phyloP scores from a whole-genome alignment of 2,329 filamentous ascomycete species.

The Harringtonia lauricola region DNA sequence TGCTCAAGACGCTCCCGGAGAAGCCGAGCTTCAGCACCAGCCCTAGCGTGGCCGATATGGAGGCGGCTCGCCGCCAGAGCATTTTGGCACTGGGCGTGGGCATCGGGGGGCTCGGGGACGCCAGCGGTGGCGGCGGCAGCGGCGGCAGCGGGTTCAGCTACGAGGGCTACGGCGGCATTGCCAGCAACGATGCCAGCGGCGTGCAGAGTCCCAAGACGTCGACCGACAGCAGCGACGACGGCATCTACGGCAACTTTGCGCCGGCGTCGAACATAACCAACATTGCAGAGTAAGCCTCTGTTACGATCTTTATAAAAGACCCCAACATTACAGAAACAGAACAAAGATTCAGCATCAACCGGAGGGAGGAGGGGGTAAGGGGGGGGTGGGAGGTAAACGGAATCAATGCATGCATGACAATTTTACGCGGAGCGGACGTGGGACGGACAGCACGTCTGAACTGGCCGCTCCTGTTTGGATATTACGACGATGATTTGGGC shows the following conservation, averaged over 20 bases:
- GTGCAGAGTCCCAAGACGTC: conserved; percentile 40
- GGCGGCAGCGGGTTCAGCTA: too few relatives aligned
- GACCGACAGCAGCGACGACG: conserved; percentile 44
- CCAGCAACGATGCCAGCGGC: conserved; percentile 36
- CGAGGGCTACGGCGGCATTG: conserved; percentile 30
- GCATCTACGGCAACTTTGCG: conserved; percentile 35
- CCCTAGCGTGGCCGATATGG: conserved; percentile 38
- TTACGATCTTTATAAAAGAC: too few relatives aligned
- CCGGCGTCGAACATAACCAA: conserved; percentile 18
- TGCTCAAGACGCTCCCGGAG: conserved; percentile 59
- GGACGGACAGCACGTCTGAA: too few relatives aligned
- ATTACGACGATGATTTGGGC: too few relatives aligned
- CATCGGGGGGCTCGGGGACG: conserved; percentile 18
- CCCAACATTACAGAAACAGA: too few relatives aligned
- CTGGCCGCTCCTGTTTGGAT: too few relatives aligned
- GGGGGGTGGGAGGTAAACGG: too few relatives aligned
- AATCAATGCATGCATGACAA: too few relatives aligned
- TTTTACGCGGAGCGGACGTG: too few relatives aligned
- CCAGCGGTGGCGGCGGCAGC: conserved; percentile 9
- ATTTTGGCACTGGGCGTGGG: conserved; percentile 10
- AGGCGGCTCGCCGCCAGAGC: conserved; percentile 14
- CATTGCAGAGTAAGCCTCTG: conserved; percentile 10
- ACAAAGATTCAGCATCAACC: too few relatives aligned
- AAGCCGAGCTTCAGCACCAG: conserved; percentile 55
- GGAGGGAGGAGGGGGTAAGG: too few relatives aligned